These are phyloP conservation scores for Apocynum venetum DNA, from an alignment of 257 asterid species.

Conservation along the genomic window DNA sequence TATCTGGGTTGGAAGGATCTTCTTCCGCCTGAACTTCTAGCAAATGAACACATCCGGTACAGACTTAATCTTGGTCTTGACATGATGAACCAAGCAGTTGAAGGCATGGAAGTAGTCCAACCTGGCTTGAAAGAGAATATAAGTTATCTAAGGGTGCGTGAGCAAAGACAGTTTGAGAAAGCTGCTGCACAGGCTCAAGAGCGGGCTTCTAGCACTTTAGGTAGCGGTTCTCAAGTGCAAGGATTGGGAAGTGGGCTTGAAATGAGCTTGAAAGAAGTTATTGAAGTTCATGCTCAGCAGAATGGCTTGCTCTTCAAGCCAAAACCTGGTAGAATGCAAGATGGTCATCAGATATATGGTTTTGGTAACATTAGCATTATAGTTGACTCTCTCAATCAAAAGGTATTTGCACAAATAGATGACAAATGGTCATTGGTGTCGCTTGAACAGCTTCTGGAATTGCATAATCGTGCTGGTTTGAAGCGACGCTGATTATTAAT, in stretches of 20 bases:
- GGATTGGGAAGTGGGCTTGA: slow-evolving; percentile 20
- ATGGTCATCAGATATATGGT: slow-evolving; percentile 81
- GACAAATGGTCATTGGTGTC: slow-evolving; percentile 66
- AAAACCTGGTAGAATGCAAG: slow-evolving; percentile 77
- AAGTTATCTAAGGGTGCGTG: slow-evolving; percentile 56
- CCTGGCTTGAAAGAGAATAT: slow-evolving; percentile 81
- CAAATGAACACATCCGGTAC: slow-evolving; percentile 57
- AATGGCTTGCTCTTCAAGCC: slow-evolving; percentile 37
- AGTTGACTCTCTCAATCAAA: slow-evolving; percentile 60
- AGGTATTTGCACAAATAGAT: slow-evolving; percentile 65
- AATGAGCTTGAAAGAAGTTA: slow-evolving; percentile 39
- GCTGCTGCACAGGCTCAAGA: slow-evolving; percentile 70
- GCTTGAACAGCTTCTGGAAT: slow-evolving; percentile 72
- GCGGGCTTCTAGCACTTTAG: slow-evolving; percentile 18
- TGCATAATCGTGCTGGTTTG: slow-evolving; percentile 50
- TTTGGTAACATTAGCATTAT: slow-evolving; percentile 73
- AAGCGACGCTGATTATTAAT: slow-evolving; percentile 34
- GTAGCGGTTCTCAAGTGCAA: slow-evolving; percentile 19
- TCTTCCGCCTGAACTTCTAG: slow-evolving; percentile 71
- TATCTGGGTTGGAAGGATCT: slow-evolving; percentile 80
- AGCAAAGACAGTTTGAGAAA: slow-evolving; percentile 79
- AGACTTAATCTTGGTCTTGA: slow-evolving; percentile 61
- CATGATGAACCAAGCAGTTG: slow-evolving; percentile 87
- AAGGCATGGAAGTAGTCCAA: slow-evolving; percentile 71
- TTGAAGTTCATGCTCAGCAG: slow-evolving; percentile 35